Evolutionary conservation across 2,329 filamentous ascomycete species (phyloP).

Genomic region (Xylaria sp.): DNA sequence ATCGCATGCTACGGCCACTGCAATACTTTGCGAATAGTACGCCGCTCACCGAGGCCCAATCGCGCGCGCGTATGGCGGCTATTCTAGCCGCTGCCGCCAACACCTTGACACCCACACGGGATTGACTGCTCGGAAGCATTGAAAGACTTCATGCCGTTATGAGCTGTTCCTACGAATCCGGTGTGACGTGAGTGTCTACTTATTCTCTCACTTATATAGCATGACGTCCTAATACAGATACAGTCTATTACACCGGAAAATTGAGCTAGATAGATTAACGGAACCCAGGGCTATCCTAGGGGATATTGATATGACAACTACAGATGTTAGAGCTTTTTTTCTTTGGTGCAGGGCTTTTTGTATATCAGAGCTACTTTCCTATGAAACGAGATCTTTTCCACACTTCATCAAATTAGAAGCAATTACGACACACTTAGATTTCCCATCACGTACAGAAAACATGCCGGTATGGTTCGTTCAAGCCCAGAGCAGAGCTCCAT

Average conservation of each 20-base stretch:
- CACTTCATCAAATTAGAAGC: not conserved
- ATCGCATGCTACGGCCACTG: constrained; percentile 42
- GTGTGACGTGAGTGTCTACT: constrained; percentile 6
- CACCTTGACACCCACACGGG: constrained; percentile 17
- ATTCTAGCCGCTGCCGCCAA: constrained; percentile 38
- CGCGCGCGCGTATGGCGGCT: constrained; percentile 45
- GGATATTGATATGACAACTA: not conserved
- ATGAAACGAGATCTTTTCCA: not conserved
- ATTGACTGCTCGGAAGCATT: constrained; percentile 27
- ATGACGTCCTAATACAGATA: not conserved
- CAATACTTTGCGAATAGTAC: constrained; percentile 35
- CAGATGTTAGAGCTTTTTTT: not conserved
- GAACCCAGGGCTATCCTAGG: not conserved
- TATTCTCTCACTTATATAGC: not conserved
- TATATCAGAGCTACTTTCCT: not conserved
- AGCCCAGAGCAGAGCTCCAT: not conserved
- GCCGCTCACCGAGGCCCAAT: constrained; percentile 46
- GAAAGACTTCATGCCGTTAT: not conserved
- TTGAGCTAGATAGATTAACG: not conserved
- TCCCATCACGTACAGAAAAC: not conserved
- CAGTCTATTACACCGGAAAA: not conserved
- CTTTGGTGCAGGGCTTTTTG: not conserved
- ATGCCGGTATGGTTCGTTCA: not conserved
- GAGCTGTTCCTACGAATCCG: not conserved
- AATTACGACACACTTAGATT: not conserved